These are phyloP conservation scores for Chytridium lagenaria DNA, from an alignment of 371 early-diverging fungal genomes.

Conservation along the genomic window DNA sequence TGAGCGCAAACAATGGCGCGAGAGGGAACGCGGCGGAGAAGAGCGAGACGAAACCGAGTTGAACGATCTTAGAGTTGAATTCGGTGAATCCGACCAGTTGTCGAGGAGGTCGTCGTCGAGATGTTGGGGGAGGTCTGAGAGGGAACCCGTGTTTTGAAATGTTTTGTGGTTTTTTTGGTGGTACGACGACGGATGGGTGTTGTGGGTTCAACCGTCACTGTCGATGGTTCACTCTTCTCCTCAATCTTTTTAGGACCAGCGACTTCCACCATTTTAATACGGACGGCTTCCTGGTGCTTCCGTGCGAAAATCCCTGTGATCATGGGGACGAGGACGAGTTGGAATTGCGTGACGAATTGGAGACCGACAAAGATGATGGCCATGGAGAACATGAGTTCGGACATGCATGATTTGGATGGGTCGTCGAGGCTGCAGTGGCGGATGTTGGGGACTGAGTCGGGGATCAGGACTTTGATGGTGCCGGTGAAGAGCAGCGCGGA, in stretches of 20 bases:
- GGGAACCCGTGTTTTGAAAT: neutral
- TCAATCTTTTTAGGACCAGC: neutral
- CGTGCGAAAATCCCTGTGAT: conserved; percentile 13
- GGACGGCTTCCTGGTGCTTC: conserved; percentile 5
- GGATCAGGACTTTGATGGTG: conserved; percentile 54
- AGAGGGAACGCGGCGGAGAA: conserved; percentile 64
- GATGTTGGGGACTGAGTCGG: conserved; percentile 5
- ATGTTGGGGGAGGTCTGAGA: conserved; percentile 39
- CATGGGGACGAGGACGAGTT: conserved; percentile 55
- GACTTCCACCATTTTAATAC: neutral
- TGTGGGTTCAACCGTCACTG: neutral
- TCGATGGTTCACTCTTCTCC: neutral
- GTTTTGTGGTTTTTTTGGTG: neutral
- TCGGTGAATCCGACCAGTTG: conserved; percentile 32
- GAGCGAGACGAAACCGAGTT: conserved; percentile 63
- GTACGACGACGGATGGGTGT: conserved; percentile 8
- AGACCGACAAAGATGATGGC: conserved; percentile 65
- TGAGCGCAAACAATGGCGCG: conserved; percentile 61
- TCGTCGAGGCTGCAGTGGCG: conserved; percentile 16
- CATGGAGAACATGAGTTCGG: conserved; percentile 61
- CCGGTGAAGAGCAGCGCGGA: conserved; percentile 61
- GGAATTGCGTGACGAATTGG: conserved; percentile 53
- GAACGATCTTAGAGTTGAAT: conserved; percentile 45
- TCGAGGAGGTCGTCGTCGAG: conserved; percentile 52
- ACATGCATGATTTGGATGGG: conserved; percentile 49